These are phyloP conservation scores for Penicillium cosmopolitanum DNA, from an alignment of 495 filamentous ascomycete genomes.

Conservation along the genomic window DNA sequence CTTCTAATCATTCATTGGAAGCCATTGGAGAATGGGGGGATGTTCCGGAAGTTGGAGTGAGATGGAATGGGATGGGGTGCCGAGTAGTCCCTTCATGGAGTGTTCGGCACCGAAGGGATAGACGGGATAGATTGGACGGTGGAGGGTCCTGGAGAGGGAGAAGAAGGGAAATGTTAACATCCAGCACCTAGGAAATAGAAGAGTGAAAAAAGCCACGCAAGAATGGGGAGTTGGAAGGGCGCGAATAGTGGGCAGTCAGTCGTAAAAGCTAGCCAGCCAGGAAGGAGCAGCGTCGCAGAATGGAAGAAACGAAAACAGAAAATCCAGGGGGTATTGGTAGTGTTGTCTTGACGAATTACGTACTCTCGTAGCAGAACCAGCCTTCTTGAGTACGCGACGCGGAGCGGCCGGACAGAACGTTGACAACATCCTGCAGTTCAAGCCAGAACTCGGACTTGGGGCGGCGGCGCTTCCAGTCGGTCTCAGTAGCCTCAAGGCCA, in stretches of 20 bases:
- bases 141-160: slow-evolving; percentile 22
- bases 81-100: slow-evolving; percentile 22
- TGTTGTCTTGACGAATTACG: slow-evolving; percentile 22
- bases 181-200: neutral
- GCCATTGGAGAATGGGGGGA: neutral
- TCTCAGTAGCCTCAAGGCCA: slow-evolving; percentile 78
- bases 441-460: slow-evolving; percentile 89
- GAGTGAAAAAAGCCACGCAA: neutral
- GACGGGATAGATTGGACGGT: slow-evolving; percentile 25
- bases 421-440: slow-evolving; percentile 75
- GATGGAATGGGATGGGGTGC: slow-evolving; percentile 10
- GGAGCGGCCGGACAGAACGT: slow-evolving; percentile 78
- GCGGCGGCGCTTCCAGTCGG: slow-evolving; percentile 88
- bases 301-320: neutral
- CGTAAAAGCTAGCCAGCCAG: neutral
- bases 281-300: neutral
- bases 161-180: slow-evolving; percentile 23
- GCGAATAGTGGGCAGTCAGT: neutral
- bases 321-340: neutral
- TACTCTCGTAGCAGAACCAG: slow-evolving; percentile 42
- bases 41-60: neutral
- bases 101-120: slow-evolving; percentile 26
- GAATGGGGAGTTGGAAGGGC: neutral
- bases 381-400: slow-evolving; percentile 20
- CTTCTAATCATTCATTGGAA: slow-evolving; percentile 1